Evolutionary conservation across 2,329 filamentous ascomycete species (phyloP).

Genomic region (Aureobasidium sp.): DNA sequence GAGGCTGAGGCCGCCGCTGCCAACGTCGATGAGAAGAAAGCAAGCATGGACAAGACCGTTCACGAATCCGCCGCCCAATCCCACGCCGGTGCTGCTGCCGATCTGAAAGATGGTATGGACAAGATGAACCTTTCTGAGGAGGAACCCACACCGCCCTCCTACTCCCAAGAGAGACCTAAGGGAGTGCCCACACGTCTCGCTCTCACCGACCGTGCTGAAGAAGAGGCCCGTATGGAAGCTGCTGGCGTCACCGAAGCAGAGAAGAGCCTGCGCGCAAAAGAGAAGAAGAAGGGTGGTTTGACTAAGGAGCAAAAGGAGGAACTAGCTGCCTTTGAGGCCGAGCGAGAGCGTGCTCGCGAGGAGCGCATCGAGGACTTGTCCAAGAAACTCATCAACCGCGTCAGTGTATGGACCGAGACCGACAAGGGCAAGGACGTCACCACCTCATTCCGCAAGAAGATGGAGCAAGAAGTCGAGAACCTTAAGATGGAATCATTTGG

Average conservation of each 20-base stretch:
- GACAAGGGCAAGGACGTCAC: conserved; percentile 84
- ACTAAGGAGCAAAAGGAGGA: conserved; percentile 91
- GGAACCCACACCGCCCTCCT: conserved; percentile 10
- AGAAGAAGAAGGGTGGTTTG: conserved; percentile 82
- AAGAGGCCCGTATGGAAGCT: conserved; percentile 57
- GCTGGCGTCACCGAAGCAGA: conserved; percentile 62
- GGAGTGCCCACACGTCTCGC: conserved; percentile 71
- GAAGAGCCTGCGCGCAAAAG: conserved; percentile 66
- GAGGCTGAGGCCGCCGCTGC: conserved; percentile 30
- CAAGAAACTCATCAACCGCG: conserved; percentile 77
- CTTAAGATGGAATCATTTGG: conserved; percentile 99
- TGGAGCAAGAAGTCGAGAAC: conserved; percentile 87
- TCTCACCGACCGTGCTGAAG: conserved; percentile 72
- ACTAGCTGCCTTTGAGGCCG: conserved; percentile 76
- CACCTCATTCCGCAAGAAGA: conserved; percentile 86
- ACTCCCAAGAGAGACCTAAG: conserved; percentile 27
- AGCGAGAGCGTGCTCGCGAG: conserved; percentile 73
- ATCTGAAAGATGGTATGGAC: conserved; percentile 24
- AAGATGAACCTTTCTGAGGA: conserved; percentile 11
- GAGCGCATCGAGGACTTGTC: conserved; percentile 80
- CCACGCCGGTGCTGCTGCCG: conserved; percentile 12
- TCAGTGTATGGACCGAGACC: conserved; percentile 95
- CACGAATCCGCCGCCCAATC: not conserved
- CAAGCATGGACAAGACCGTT: conserved; percentile 26
- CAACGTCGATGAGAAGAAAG: conserved; percentile 41